Evolutionary conservation across 148 eudicot genomes (phyloP), one percentile per base, ranked within the genome.

Genomic region (Vaccinium corymbosum): DNA sequence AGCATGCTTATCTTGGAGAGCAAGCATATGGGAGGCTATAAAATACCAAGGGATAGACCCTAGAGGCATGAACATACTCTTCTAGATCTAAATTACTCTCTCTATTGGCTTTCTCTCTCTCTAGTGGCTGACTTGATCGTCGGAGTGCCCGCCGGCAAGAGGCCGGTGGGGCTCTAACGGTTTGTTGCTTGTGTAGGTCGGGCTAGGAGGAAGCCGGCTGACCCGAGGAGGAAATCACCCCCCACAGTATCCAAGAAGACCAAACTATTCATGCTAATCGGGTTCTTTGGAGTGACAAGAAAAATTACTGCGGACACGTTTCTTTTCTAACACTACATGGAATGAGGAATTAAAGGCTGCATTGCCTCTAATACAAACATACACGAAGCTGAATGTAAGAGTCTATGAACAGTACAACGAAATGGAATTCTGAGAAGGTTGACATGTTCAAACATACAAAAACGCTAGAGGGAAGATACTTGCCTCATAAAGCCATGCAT

Each of bases 401-500:
- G 38, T 51, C 57, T 25, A 16, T 49, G 27, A 49, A 76, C 56
- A 50, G 27, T 50, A 16, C 0, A 6, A 27, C 8, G 17, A 66
- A 19, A 50, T 71, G 5, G 20, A 70, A 82, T 55, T 76, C 32
- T 76, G 75, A 57, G 42, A 79, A 49, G 8, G 2, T 15, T 16
- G 16, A 81, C 53, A 78, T 59, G 49, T 50, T 64, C 10, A 16
- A 66, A 51, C 10, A 20, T 48, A 25, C 14, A 6, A 17, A 64
- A 57, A 17, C 42, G 71, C 51, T n/a, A 35, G 25, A 80, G 52
- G 80, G 61, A 84, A 86, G 88, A 86, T 85, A 87, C 91, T 91
- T 94, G 86, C 98, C 99, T 93, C 99, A 97, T 97, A 86, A 91
- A 97, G 76, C 99, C 99, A 86, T 97, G 99, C 96, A 97, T 94